Evolutionary conservation across 768 basidiomycete species (phyloP).

Genomic region (Pleurotus ostreatus): DNA sequence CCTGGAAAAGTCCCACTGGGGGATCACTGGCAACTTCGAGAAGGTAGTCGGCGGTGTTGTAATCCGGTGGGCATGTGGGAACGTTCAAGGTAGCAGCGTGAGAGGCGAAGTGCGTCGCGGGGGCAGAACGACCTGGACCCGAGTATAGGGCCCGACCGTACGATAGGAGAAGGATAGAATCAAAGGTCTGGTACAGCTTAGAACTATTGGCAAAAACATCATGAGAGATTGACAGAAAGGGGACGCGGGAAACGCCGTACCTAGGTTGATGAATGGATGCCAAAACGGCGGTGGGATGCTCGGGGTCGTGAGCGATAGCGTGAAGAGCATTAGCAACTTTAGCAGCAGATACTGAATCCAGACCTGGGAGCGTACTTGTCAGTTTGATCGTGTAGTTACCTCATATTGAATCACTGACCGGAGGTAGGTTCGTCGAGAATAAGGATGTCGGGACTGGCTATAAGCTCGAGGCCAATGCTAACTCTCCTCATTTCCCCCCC

Average conservation of each 20-base stretch:
- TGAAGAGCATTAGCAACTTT: conserved; percentile 76
- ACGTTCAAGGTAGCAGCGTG: conserved; percentile 34
- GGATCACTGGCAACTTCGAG: conserved; percentile 81
- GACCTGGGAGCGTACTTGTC: conserved; percentile 31
- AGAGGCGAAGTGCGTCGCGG: conserved; percentile 61
- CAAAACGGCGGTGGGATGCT: conserved; percentile 75
- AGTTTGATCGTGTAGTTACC: neutral
- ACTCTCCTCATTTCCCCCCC: conserved; percentile 91
- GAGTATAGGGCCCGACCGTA: conserved; percentile 76
- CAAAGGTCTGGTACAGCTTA: conserved; percentile 81
- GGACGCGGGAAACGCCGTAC: conserved; percentile 26
- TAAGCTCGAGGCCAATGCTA: conserved; percentile 85
- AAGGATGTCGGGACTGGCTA: conserved; percentile 79
- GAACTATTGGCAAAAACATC: conserved; percentile 40
- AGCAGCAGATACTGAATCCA: conserved; percentile 86
- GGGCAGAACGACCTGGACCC: conserved; percentile 70
- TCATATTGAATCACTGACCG: conserved; percentile 24
- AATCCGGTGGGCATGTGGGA: conserved; percentile 63
- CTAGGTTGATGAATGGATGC: conserved; percentile 88
- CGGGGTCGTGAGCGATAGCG: conserved; percentile 65
- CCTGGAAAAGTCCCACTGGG: conserved; percentile 43
- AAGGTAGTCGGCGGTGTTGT: conserved; percentile 91
- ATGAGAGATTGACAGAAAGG: neutral
- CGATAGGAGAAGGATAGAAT: conserved; percentile 74
- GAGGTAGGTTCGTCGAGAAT: conserved; percentile 86